A percentile compares a stretch with the other conserved stretches of the same genome.
Conservation (phyloP, 495 filamentous ascomycete genomes). For the Articulospora tetracladia region DNA sequence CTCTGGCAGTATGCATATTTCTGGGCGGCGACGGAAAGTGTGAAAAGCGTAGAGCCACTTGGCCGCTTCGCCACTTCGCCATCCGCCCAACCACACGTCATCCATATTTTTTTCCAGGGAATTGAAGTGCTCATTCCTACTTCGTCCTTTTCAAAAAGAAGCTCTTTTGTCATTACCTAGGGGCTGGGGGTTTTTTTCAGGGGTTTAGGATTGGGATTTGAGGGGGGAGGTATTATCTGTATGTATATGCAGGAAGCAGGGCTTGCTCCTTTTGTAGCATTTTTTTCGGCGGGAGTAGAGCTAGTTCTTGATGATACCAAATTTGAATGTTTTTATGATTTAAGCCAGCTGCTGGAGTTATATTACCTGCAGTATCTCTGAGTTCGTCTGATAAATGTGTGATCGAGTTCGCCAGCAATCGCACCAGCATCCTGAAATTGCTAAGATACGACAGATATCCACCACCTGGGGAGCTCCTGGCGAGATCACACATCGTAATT, state of each 20-base stretch:
- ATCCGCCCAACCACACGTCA: not conserved
- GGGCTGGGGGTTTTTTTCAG: not conserved
- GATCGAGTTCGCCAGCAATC: no score
- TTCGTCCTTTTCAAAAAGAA: not conserved
- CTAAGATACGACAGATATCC: no score
- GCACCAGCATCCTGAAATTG: no score
- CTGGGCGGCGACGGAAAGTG: no score
- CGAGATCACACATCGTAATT: no score
- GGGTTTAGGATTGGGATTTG: not conserved
- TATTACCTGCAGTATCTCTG: no score
- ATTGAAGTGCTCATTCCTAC: not conserved
- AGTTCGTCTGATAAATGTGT: no score
- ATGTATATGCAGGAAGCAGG: not conserved
- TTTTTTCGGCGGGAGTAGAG: not conserved
- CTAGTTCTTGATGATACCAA: constrained; percentile 3
- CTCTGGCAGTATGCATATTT: constrained; percentile 8
- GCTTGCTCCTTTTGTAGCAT: not conserved
- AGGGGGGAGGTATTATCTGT: not conserved
- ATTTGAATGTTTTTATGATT: constrained; percentile 1
- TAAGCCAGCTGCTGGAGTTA: no score
- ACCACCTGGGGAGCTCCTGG: no score
- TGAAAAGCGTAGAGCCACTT: no score
- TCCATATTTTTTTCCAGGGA: no score
- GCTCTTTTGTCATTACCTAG: not conserved
- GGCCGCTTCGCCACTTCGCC: no score